Evolutionary conservation across 2,329 filamentous ascomycete species (phyloP), one percentile per base, ranked within the genome.

Genomic region (Amylocarpus encephaloides): DNA sequence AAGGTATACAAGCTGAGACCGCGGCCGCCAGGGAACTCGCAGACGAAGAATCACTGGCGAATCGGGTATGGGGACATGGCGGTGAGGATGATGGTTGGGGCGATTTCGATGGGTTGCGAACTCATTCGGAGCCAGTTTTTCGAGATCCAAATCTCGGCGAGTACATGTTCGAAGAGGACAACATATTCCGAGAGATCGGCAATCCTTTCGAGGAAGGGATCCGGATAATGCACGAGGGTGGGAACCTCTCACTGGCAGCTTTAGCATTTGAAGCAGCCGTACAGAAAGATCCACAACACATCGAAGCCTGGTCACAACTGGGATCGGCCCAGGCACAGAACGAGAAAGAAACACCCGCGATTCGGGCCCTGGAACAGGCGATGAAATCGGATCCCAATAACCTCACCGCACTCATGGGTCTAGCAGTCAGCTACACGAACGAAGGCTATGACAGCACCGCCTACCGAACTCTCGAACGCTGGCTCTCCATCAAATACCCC

Each of bases 381-480:
- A 72, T 96, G 56, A 92, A 91, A 68, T 75, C 93, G 26, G 91
- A 97, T 62, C 85, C 90, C 0, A 84, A 82, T 62, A 96, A 95
- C 65, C 78, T 94, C 16, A 81, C 88, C 52, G 92, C 91, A 0
- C 77, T 98, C 41, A 97, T 98, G 92, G 91, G 89, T 1, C 74
- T 98, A 46, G 90, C 92, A 12, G 92, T 98, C 16, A 95, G 88
- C 5, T 98, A 98, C 70, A 98, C 93, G 43, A 98, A 98, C 71
- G 93, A 98, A 72, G 93, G 92, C 55, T 98, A 97, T 71, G 93
- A 98, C 70, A 92, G 87, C 65, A 95, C 91, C 16, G 92, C 93
- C 43, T 98, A 97, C 74, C 83, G 92, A 48, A 97, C 92, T 9
- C 78, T 98, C 12, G 93, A 98, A 72, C 87, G 92, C 58, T 98